These are phyloP conservation scores for Incumbomyces delicatus DNA, from an alignment of 2,329 filamentous ascomycete genomes.

Conservation along the genomic window DNA sequence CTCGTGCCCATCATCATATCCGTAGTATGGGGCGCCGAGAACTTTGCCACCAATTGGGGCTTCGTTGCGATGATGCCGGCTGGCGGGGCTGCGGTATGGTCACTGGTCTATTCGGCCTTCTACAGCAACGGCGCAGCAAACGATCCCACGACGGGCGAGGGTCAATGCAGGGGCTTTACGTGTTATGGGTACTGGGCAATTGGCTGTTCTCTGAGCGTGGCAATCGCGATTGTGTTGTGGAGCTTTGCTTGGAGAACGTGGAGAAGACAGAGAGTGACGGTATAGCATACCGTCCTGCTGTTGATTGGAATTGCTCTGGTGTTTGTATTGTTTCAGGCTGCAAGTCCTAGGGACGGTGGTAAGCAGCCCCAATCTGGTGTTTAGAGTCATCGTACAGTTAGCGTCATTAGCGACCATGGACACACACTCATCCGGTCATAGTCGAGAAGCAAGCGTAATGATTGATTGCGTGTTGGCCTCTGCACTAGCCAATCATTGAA, in stretches of 20 bases:
- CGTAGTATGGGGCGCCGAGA: conserved; percentile 98
- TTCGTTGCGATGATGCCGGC: conserved; percentile 90
- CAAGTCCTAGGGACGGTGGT: no score
- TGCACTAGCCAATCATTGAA: no score
- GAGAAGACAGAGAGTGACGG: conserved; percentile 64
- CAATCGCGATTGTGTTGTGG: conserved; percentile 63
- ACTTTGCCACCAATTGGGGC: conserved; percentile 97
- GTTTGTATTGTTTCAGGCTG: no score
- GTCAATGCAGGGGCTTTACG: conserved; percentile 66
- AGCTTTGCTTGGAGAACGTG: conserved; percentile 79
- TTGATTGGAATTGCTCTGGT: no score
- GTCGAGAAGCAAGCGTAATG: no score
- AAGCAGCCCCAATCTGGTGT: no score
- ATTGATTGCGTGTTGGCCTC: no score
- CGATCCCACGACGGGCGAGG: conserved; percentile 28
- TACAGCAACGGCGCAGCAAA: conserved; percentile 36
- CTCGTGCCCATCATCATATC: conserved; percentile 84
- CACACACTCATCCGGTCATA: no score
- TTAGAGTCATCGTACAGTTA: no score
- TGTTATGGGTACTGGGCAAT: conserved; percentile 93
- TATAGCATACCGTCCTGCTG: conserved; percentile 28
- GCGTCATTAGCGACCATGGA: no score
- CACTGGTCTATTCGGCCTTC: conserved; percentile 63
- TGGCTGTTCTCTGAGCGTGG: conserved; percentile 58
- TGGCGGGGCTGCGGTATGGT: conserved; percentile 79